Evolutionary conservation across 1,139 yeast species (phyloP).

Genomic region (Suhomyces bribrorum): DNA sequence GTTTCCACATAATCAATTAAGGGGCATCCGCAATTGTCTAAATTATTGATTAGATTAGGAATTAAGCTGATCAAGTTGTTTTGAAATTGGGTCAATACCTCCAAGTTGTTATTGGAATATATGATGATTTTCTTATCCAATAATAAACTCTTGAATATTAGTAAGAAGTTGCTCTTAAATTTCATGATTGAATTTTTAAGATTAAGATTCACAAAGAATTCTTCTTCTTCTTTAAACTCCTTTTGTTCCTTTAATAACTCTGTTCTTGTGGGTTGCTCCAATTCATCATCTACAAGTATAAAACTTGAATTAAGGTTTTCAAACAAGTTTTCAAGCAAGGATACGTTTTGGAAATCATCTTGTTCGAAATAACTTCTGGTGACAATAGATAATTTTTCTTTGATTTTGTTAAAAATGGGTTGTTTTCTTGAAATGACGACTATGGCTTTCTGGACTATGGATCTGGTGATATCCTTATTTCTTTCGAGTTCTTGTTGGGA

Average conservation of each 20-base stretch:
- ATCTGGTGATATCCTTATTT: constrained; percentile 73
- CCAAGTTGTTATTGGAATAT: constrained; percentile 78
- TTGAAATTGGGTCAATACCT: constrained; percentile 75
- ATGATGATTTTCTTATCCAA: constrained; percentile 70
- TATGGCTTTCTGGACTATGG: constrained; percentile 88
- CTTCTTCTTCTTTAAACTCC: constrained; percentile 35
- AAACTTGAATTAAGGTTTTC: constrained; percentile 60
- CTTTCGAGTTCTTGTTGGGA: constrained; percentile 45
- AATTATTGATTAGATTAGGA: constrained; percentile 72
- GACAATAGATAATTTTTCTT: constrained; percentile 86
- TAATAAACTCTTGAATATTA: constrained; percentile 72
- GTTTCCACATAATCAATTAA: constrained; percentile 56
- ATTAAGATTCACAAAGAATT: constrained; percentile 71
- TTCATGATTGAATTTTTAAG: constrained; percentile 63
- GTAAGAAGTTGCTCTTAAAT: constrained; percentile 62
- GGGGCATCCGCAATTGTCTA: constrained; percentile 84
- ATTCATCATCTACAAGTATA: constrained; percentile 27
- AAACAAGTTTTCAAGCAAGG: constrained; percentile 67
- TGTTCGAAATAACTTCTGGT: constrained; percentile 87
- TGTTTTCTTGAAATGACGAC: constrained; percentile 78
- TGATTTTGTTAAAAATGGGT: constrained; percentile 85
- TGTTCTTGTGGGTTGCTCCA: constrained; percentile 12
- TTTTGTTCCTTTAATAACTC: constrained; percentile 11
- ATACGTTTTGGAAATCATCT: constrained; percentile 68
- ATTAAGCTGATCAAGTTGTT: constrained; percentile 70